phyloP scores from a whole-genome alignment of 2,329 filamentous ascomycete species.

The Botryotinia calthae region DNA sequence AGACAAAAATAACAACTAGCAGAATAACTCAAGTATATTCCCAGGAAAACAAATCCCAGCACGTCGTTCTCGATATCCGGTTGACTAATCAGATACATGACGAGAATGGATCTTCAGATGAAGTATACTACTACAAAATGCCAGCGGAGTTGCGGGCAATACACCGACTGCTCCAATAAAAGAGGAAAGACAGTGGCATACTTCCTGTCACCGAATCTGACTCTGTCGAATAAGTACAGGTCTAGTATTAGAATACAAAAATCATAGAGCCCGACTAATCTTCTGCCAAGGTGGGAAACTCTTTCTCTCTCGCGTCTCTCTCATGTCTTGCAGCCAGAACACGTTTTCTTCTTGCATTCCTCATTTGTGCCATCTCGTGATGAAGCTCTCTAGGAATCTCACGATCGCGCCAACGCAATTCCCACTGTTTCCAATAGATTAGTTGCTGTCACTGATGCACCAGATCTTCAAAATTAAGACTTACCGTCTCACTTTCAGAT shows the following conservation, averaged over 20 bases:
- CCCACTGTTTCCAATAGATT: background rate
- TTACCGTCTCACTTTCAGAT: background rate
- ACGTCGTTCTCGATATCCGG: background rate
- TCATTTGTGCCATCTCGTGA: constrained; percentile 16
- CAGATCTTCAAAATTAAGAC: background rate
- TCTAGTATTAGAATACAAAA: background rate
- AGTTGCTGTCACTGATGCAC: background rate
- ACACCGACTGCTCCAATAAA: too few relatives aligned
- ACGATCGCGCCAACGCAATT: background rate
- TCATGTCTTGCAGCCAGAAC: background rate
- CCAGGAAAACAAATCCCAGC: background rate
- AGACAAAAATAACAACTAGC: background rate
- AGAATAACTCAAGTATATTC: background rate
- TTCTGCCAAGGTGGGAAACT: background rate
- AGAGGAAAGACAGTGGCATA: background rate
- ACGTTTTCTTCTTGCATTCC: constrained; percentile 7
- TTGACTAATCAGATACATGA: background rate
- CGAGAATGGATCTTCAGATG: background rate
- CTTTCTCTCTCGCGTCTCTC: background rate
- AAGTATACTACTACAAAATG: background rate
- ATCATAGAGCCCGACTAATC: background rate
- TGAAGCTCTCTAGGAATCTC: background rate
- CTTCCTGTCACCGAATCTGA: background rate
- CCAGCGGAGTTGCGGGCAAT: too few relatives aligned
- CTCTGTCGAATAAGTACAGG: background rate